Percentiles rank a stretch among this genome's conserved stretches.
Evolutionary conservation across 139 green algal genomes (phyloP).

Genomic region (Chlorella sp.): DNA sequence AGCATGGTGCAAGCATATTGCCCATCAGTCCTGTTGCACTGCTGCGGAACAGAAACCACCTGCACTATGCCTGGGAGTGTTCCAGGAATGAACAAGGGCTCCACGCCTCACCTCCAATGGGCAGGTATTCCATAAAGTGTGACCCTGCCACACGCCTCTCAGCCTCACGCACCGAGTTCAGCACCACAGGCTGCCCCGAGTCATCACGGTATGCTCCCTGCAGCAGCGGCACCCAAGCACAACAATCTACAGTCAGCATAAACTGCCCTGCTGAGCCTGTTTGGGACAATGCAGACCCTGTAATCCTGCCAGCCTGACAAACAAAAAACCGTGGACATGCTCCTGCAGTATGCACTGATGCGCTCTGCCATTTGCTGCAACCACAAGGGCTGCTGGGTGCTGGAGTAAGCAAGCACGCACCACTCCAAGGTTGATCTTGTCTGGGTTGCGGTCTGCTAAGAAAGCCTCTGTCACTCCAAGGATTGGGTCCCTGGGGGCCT

Average conservation of each 20-base stretch:
- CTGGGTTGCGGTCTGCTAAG: conserved; percentile 57
- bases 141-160: conserved; percentile 61
- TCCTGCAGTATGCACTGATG: neutral
- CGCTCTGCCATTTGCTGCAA: neutral
- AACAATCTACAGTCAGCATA: neutral
- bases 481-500: conserved; percentile 51
- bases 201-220: conserved; percentile 83
- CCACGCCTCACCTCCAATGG: too few relatives aligned
- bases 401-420: conserved; percentile 28
- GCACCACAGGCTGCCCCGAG: conserved; percentile 76
- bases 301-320: neutral
- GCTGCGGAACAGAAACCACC: too few relatives aligned
- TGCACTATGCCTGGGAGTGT: too few relatives aligned
- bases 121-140: conserved; percentile 73
- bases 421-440: conserved; percentile 91
- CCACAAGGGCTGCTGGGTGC: neutral
- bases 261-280: neutral
- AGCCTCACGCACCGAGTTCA: conserved; percentile 76
- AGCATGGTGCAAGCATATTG: too few relatives aligned
- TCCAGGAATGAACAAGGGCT: too few relatives aligned
- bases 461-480: conserved; percentile 49
- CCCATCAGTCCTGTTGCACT: too few relatives aligned
- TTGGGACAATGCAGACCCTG: too few relatives aligned
- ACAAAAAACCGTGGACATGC: neutral
- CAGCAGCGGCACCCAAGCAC: neutral